Conservation (phyloP, 306 rosid species). For the Mucuna pruriens region DNA sequence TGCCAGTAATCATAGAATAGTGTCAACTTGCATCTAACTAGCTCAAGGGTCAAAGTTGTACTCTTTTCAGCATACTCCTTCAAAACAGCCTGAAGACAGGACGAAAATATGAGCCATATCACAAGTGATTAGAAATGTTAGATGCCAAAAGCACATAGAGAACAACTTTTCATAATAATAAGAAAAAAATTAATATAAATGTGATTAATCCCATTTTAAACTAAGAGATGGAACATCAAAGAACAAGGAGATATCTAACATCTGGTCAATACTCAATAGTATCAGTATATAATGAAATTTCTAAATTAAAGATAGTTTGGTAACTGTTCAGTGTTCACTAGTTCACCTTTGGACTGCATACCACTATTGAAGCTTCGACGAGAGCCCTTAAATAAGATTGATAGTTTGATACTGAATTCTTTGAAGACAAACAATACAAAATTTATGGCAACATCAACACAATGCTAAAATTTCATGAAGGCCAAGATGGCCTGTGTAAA, state of each 20-base stretch:
- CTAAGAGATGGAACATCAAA: constrained; percentile 30
- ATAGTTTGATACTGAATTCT: not conserved
- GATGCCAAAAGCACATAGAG: not conserved
- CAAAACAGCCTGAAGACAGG: constrained; percentile 59
- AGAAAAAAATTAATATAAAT: not conserved
- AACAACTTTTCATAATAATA: constrained; percentile 10
- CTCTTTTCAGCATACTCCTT: constrained; percentile 56
- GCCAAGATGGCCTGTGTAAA: not conserved
- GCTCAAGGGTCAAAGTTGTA: constrained; percentile 59
- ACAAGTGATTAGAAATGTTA: constrained; percentile 24
- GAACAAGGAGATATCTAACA: constrained; percentile 8
- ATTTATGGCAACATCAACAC: not conserved
- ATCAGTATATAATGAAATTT: not conserved
- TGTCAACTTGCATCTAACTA: constrained; percentile 88
- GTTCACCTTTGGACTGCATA: constrained; percentile 29
- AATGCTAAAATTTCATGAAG: not conserved
- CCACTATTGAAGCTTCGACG: constrained; percentile 15
- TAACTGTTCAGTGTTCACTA: not conserved
- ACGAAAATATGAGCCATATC: constrained; percentile 28
- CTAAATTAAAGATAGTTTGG: not conserved
- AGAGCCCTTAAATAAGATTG: constrained; percentile 7
- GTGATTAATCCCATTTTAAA: constrained; percentile 27
- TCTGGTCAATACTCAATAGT: constrained; percentile 1
- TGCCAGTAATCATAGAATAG: constrained; percentile 91
- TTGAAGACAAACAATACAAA: not conserved